Conservation (phyloP, 768 basidiomycete genomes). For the Trametes sanguinea region DNA sequence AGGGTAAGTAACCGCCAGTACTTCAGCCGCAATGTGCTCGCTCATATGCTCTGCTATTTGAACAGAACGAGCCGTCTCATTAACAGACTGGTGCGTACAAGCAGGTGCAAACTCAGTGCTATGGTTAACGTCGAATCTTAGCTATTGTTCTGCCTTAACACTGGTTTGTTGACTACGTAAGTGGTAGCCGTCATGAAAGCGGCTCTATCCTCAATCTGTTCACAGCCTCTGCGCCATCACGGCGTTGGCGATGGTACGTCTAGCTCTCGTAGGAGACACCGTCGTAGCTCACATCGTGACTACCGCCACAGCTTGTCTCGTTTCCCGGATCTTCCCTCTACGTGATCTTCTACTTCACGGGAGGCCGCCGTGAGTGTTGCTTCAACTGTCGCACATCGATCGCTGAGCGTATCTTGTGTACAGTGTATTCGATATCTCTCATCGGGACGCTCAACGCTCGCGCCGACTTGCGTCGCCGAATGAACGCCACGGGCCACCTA, state of each 20-base stretch:
- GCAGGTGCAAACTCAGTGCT: background rate
- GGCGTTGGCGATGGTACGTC: background rate
- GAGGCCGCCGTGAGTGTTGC: background rate
- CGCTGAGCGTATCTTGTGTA: background rate
- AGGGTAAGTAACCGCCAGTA: background rate
- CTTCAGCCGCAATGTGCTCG: background rate
- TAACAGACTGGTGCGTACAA: background rate
- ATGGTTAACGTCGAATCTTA: background rate
- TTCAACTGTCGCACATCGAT: no score
- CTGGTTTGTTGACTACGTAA: background rate
- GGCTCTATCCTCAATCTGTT: background rate
- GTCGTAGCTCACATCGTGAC: no score
- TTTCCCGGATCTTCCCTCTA: background rate
- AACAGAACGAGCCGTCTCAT: background rate
- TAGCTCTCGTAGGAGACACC: no score
- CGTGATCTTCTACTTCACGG: constrained; percentile 1
- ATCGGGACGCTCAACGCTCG: background rate
- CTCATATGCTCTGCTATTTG: no score
- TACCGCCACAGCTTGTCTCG: background rate
- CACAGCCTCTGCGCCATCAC: background rate
- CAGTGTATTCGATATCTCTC: constrained; percentile 1
- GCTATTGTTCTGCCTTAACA: background rate
- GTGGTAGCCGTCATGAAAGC: background rate
- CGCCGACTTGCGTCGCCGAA: background rate
- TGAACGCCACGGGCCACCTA: background rate